Base-by-base conservation (phyloP, 768 basidiomycete species). In the Rhizopogon salebrosus region DNA sequence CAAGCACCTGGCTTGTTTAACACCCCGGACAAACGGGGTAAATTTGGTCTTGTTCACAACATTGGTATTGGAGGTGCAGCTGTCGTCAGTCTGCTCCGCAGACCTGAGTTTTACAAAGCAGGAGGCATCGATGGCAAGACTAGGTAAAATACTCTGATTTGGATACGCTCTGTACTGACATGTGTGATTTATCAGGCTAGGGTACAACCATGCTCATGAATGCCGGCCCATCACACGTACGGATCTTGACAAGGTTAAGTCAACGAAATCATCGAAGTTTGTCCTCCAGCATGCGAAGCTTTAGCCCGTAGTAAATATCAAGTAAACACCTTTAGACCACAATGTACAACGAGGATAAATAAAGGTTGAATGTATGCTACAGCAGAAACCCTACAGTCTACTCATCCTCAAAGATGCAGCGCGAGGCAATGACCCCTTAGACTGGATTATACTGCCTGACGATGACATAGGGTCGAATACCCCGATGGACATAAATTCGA, bases 41-140 rank as follows among this genome's bases (percentile, higher is more conserved):
- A 90, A 68, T 89, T 79, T 57, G 89, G 87, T 3, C 73, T 94
- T 11, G 83, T 89, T 8, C 91, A 93, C 58, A 93, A 94, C 62
- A 74, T 94, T 40, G 91, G 89, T 13, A 76, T 92, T 22, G 91
- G 90, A 49, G 86, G 87, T 43, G 88, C 89, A 13, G 87, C 81
- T 3, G 88, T 91, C 24, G 82, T 89, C 43, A 86, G 84, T 29
- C 72, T 92, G 11, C 72, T 92, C 27, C 81, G 85, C 23, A 77
- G 89, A 18, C 91, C 91, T 0, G 85, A 87, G 54, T 92, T 92
- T 67, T 93, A 70, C 67, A 75, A 78, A 51, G 66, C 78, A 6
- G 82, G 81, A n/a, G 84, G 87, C 0, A 57, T 62, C 4, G 89
- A 92, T 56, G 89, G 90, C 3, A 72, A 83, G 54, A 70, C 75